Base-by-base conservation (phyloP, 352 stramenopile genomes). In the Phytophthora pisi region DNA sequence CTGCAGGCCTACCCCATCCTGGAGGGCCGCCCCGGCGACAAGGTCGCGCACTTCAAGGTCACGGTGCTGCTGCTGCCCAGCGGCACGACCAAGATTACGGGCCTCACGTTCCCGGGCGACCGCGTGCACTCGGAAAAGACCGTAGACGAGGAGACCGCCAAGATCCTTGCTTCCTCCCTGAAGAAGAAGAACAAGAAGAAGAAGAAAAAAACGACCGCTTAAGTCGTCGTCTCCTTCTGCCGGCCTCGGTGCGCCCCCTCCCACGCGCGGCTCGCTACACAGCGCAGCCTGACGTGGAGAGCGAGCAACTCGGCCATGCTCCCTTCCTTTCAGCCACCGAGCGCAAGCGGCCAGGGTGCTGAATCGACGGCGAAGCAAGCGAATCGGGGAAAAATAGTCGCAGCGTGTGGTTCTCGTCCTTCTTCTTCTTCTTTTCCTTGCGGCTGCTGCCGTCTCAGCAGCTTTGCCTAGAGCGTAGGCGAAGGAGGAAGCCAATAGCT, bases 21-120 rank as follows among this genome's bases (percentile, higher is more conserved):
- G 61, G 91, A 98, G 75, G 98, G 98, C 62, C 90, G 93, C 54
- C 77, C 82, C 10, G 97, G 96, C 50, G 97, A 98, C 55, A 96
- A 98, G 72, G 93, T 99, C 31, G 97, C 96, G 5, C 98, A 99
- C 82, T 99, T 99, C 83, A 99, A 99, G 89, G 97, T 93, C 57
- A 99, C 98, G 11, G 95, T 99, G 49, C 83, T 99, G 56, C 85
- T 99, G 50, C 74, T 99, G 61, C 93, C 96, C 30, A 97, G 87
- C 40, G 98, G 98, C 69, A 98, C 97, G 4, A 89, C 86, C 31
- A 96, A 98, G 82, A 98, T 99, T 56, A 99, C 97, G 47, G 97
- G 97, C 51, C 78, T 99, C 52, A 70, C 86, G 24, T 89, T 99
- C 71, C 93, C 93, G 28, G 73, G 68, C 16, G 97, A 98, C 65